Percentiles rank a stretch among this genome's conserved stretches.
Conservation (phyloP, 2,329 filamentous ascomycete species). For the Claviceps maximensis region DNA sequence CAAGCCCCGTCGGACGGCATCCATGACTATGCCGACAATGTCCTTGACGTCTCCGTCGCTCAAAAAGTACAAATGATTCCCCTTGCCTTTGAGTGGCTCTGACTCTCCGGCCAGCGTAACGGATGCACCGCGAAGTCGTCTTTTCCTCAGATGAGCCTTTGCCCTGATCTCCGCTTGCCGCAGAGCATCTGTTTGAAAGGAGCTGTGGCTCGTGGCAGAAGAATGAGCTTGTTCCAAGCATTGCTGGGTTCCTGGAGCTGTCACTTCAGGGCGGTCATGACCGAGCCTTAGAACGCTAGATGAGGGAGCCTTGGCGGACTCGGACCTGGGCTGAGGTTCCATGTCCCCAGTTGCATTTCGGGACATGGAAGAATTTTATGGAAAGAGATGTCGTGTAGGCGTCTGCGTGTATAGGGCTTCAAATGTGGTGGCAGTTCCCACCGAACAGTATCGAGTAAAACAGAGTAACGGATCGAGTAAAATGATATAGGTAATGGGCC, state of each 20-base stretch:
- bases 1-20: conserved; percentile 1
- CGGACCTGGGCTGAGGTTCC: neutral
- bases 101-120: conserved; percentile 1
- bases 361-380: neutral
- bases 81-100: neutral
- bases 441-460: neutral
- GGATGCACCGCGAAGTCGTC: neutral
- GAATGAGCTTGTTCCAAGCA: neutral
- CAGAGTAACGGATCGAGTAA: neutral
- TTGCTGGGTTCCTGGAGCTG: neutral
- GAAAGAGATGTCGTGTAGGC: neutral
- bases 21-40: conserved; percentile 3
- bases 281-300: neutral
- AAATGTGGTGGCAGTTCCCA: neutral
- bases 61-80: conserved; percentile 7
- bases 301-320: neutral
- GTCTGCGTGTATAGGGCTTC: neutral
- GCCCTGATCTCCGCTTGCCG: conserved; percentile 2
- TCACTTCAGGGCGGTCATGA: neutral
- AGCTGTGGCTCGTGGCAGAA: neutral
- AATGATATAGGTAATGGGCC: neutral
- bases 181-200: neutral
- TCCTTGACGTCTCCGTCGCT: conserved; percentile 8
- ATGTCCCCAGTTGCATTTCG: neutral
- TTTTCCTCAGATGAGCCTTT: conserved; percentile 2